These are phyloP conservation scores for Pilaira anomala DNA, from an alignment of 192 early-diverging fungal genomes.

Conservation along the genomic window DNA sequence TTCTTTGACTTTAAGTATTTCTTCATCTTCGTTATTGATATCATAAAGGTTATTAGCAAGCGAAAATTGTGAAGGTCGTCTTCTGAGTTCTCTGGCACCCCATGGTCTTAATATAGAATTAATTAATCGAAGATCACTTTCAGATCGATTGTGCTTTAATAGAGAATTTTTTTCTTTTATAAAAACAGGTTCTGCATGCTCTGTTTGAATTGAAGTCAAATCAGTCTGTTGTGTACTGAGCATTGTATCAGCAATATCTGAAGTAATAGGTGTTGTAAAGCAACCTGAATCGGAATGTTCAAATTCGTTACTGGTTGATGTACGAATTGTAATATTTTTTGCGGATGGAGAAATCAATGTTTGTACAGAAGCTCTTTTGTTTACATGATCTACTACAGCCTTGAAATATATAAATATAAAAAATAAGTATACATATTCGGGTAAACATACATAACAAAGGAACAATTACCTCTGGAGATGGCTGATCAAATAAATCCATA, in stretches of 20 bases:
- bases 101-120: conserved; percentile 9
- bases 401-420: neutral
- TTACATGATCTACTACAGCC: neutral
- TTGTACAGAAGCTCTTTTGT: conserved; percentile 20
- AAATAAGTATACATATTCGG: neutral
- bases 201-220: conserved; percentile 19
- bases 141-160: conserved; percentile 30
- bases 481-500: neutral
- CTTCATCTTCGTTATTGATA: conserved; percentile 2
- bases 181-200: conserved; percentile 28
- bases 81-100: neutral
- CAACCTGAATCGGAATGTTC: conserved; percentile 1
- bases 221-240: neutral
- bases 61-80: neutral
- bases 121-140: conserved; percentile 21
- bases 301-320: neutral
- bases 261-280: neutral
- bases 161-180: conserved; percentile 3
- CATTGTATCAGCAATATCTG: neutral
- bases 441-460: neutral
- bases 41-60: neutral
- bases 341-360: conserved; percentile 26
- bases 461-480: neutral
- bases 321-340: conserved; percentile 18
- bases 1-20: neutral